A percentile compares a stretch with the other conserved stretches of the same genome.
These are phyloP conservation scores for Eucalyptus grandis DNA, from an alignment of 345 rosid genomes.

Conservation along the genomic window DNA sequence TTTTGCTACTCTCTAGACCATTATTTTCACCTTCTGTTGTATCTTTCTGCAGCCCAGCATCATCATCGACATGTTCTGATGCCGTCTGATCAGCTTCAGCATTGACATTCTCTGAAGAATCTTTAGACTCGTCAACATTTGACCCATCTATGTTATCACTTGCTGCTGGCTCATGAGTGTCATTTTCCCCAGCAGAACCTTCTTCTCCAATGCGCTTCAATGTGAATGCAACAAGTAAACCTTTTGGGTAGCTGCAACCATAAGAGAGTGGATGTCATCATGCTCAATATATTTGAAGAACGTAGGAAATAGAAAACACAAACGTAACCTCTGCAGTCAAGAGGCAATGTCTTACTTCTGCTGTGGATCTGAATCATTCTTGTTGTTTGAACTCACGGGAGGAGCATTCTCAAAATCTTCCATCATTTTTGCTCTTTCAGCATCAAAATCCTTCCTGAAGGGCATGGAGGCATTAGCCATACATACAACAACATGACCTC, in stretches of 20 bases:
- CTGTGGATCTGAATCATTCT: conserved; percentile 33
- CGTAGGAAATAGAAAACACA: not conserved
- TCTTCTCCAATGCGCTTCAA: conserved; percentile 40
- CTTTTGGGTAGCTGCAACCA: conserved; percentile 64
- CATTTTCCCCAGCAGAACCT: conserved; percentile 17
- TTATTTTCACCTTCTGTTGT: conserved; percentile 17
- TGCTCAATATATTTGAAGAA: not conserved
- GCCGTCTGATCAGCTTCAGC: conserved; percentile 3
- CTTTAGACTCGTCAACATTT: conserved; percentile 8
- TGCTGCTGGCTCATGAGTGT: conserved; percentile 8
- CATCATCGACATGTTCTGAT: not conserved
- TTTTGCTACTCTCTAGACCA: conserved; percentile 14
- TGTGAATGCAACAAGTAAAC: conserved; percentile 72
- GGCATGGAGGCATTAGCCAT: not conserved
- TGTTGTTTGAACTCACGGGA: conserved; percentile 20
- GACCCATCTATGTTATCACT: not conserved
- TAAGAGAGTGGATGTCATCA: not conserved
- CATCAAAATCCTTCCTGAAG: conserved; percentile 84
- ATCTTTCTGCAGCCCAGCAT: not conserved
- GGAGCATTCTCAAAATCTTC: conserved; percentile 31
- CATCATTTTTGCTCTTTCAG: conserved; percentile 38
- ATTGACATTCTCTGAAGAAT: conserved; percentile 3
- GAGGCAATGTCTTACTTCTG: conserved; percentile 23
- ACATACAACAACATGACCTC: not conserved
- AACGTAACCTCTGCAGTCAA: not conserved